Evolutionary conservation across 148 eudicot species (phyloP).

Genomic region (Camellia lanceoleosa): DNA sequence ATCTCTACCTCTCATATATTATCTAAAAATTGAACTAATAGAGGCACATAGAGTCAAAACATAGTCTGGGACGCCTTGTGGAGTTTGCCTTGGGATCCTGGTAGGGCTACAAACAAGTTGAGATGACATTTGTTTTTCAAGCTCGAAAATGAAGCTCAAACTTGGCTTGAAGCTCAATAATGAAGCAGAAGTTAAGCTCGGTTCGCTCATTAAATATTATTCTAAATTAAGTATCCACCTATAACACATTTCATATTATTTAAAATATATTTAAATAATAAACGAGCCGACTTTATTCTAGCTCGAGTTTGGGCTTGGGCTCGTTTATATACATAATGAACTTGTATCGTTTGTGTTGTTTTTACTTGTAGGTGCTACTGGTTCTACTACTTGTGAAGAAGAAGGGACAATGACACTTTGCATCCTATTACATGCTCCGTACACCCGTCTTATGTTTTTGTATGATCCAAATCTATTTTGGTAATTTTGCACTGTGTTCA

Average conservation of each 20-base stretch:
- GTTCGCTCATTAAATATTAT: too few relatives aligned
- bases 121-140: too few relatives aligned
- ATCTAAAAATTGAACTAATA: background rate
- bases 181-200: too few relatives aligned
- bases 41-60: background rate
- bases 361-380: conserved; percentile 11
- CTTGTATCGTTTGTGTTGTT: conserved; percentile 3
- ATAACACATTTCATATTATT: too few relatives aligned
- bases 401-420: conserved; percentile 12
- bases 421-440: background rate
- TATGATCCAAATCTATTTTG: background rate
- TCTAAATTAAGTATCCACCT: too few relatives aligned
- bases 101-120: background rate
- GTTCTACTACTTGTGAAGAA: conserved; percentile 13
- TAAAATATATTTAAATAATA: too few relatives aligned
- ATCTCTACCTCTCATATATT: background rate
- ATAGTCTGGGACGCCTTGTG: background rate
- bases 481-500: background rate
- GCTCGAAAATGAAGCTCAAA: too few relatives aligned
- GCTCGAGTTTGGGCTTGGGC: too few relatives aligned
- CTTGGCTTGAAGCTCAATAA: too few relatives aligned
- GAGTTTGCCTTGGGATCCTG: background rate
- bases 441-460: background rate
- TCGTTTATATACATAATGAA: too few relatives aligned
- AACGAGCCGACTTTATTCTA: too few relatives aligned